A percentile compares a stretch with the other conserved stretches of the same genome.
Evolutionary conservation across 257 asterid species (phyloP).

Genomic region (Scutellaria minor): DNA sequence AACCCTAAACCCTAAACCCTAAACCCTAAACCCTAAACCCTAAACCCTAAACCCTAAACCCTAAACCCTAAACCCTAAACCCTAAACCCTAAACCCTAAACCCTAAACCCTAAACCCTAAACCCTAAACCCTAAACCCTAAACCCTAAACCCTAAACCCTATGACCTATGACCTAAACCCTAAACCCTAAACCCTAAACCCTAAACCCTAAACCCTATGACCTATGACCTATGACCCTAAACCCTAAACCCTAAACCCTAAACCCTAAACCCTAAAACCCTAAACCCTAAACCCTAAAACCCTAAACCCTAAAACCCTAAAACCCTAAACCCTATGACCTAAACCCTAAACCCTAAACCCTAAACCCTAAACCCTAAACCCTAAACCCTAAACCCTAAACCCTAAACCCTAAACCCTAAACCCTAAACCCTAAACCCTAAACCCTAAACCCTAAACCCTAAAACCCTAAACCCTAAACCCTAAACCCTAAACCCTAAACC

Average conservation of each 20-base stretch:
- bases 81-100: constrained; percentile 16
- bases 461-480: neutral
- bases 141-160: too few relatives aligned
- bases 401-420: neutral
- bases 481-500: neutral
- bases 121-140: constrained; percentile 22
- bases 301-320: neutral
- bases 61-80: constrained; percentile 25
- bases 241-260: constrained; percentile 4
- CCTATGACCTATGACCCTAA: neutral
- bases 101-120: constrained; percentile 17
- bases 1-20: constrained; percentile 23
- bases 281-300: neutral
- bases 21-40: constrained; percentile 22
- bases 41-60: constrained; percentile 18
- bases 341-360: neutral
- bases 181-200: neutral
- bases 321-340: too few relatives aligned
- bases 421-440: neutral
- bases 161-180: neutral
- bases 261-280: constrained; percentile 1
- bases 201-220: too few relatives aligned
- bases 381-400: neutral
- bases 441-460: neutral
- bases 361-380: neutral